Base-by-base conservation (phyloP, 257 asterid species). In the Solanum gracilifrons region DNA sequence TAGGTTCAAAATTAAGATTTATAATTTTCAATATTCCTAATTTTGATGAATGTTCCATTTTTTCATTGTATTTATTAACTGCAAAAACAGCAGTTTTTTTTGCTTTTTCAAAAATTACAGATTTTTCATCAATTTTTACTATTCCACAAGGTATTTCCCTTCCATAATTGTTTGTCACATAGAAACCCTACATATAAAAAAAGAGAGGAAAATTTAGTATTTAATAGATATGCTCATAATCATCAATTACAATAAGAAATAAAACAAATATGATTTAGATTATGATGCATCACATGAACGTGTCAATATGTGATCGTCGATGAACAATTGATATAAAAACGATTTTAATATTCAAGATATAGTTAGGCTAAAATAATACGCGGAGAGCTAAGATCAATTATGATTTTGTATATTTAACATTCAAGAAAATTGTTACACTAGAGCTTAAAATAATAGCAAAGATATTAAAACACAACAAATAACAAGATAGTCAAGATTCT, bases 1-100 rank as follows among this genome's bases (percentile, higher is more conserved):
- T 1, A n/a, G 95, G 90, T 72, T 91, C 92, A 86, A 43, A 74
- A 89, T 92, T 92, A 7, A 92, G 87, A 86, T 85, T 91, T 60
- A 76, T 62, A 15, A 89, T 90, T 48, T 18, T 51, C 48, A 46
- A 46, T 15, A 80, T 18, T 41, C 48, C 23, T 11, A 51, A 89
- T 82, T 31, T 48, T 68, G 41, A 91, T 43, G 29, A 6, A 76
- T 46, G 20, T 32, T 83, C 84, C 9, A 83, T 18, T 46, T 87
- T 73, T 16, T 79, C 88, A 87, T 89, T 91, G 55, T 85, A 69
- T 87, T 89, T 88, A 60, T 74, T 90, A 82, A 91, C 90, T 41
- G 92, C 92, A 37, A 80, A 88, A 35, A 7, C 29, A n/a, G 92
- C 91, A 18, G 92, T 90, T 18, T 25, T 12, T 32, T 43, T 72